phyloP scores from a whole-genome alignment of 2,329 filamentous ascomycete species.

The Cryphonectria carpinicola region DNA sequence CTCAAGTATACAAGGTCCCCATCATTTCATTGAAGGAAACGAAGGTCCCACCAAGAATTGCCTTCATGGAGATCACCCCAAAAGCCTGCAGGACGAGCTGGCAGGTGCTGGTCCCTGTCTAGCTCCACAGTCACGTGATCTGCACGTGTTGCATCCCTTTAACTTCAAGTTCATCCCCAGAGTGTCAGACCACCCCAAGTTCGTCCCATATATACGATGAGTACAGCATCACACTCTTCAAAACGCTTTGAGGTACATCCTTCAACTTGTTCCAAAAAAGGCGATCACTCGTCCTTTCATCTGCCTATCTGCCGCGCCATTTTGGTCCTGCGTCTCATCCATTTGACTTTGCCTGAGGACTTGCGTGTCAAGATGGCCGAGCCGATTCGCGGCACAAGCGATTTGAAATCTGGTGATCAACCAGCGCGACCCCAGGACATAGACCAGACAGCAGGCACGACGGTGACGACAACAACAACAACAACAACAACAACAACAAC shows the following conservation, averaged over 20 bases:
- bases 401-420: neutral
- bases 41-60: neutral
- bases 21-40: neutral
- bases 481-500: too few species aligned
- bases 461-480: too few species aligned
- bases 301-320: neutral
- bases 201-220: neutral
- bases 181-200: neutral
- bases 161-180: neutral
- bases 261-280: neutral
- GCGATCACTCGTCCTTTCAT: neutral
- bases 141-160: slow-evolving; percentile 22
- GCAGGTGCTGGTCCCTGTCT: neutral
- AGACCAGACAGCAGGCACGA: neutral
- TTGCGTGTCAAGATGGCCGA: slow-evolving; percentile 15
- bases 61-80: neutral
- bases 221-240: neutral
- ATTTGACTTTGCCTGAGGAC: neutral
- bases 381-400: neutral
- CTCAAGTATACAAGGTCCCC: neutral
- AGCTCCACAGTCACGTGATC: slow-evolving; percentile 20
- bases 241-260: neutral
- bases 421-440: neutral
- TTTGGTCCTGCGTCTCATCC: neutral
- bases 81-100: neutral